These are phyloP conservation scores for Magnaporthiopsis rhizophila DNA, from an alignment of 2,329 filamentous ascomycete species.

Conservation along the genomic window DNA sequence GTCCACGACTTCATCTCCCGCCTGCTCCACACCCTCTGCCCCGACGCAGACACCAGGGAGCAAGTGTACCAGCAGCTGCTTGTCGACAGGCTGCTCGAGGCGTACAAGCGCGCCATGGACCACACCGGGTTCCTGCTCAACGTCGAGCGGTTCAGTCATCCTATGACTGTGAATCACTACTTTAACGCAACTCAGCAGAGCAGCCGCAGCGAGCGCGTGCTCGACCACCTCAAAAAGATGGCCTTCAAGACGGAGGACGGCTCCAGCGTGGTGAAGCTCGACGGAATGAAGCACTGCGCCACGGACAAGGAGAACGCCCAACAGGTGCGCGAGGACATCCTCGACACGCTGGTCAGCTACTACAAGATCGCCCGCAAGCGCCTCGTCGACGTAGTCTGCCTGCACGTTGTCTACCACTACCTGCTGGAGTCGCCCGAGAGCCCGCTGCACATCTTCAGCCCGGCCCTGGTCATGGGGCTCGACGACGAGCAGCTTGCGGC, in stretches of 20 bases:
- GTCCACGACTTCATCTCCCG: slow-evolving; percentile 44
- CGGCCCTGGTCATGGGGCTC: slow-evolving; percentile 40
- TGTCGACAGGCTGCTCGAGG: slow-evolving; percentile 32
- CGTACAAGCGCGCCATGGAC: slow-evolving; percentile 39
- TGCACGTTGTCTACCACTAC: slow-evolving; percentile 48
- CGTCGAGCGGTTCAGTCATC: slow-evolving; percentile 38
- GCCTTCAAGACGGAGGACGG: neutral
- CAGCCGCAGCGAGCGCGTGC: slow-evolving; percentile 15
- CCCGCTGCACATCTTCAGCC: slow-evolving; percentile 45
- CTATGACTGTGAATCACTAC: slow-evolving; percentile 43
- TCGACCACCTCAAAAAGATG: neutral
- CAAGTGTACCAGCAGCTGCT: slow-evolving; percentile 37
- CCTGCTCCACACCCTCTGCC: slow-evolving; percentile 33
- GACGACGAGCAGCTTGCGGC: slow-evolving; percentile 37
- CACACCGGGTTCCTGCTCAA: slow-evolving; percentile 43
- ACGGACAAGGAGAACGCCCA: slow-evolving; percentile 14
- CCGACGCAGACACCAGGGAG: slow-evolving; percentile 31
- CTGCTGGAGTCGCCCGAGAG: slow-evolving; percentile 40
- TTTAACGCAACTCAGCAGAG: slow-evolving; percentile 35
- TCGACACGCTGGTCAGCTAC: slow-evolving; percentile 52
- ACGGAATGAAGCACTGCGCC: neutral
- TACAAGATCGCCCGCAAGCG: slow-evolving; percentile 53
- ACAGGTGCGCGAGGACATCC: slow-evolving; percentile 37
- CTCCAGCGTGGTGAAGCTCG: neutral
- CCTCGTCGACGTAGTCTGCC: slow-evolving; percentile 55